Evolutionary conservation across 805 yeast species (phyloP), one percentile per base, ranked within the genome.

Genomic region (Jamesozyma hellenica): DNA sequence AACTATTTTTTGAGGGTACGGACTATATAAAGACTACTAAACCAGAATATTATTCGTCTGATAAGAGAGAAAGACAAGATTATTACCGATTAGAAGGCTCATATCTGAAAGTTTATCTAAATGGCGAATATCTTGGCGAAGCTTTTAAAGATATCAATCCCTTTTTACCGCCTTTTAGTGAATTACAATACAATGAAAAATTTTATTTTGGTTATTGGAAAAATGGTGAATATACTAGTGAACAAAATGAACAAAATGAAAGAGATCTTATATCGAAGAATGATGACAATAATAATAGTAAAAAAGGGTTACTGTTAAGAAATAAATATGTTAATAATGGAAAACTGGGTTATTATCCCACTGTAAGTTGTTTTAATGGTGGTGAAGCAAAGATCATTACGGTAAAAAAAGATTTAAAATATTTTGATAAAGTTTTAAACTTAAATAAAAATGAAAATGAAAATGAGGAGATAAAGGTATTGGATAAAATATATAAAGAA

Each of bases 281-380:
- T 14, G 6, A 5, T n/a, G 25, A 13, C 4, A 16, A 26, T 23
- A 15, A 16, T 17, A 23, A 11, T 7, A 34, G 26, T 18, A 28
- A 29, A 17, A 49, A 48, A 27, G 54, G 56, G 1, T 28, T 41
- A 3, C 33, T 60, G 4, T 39, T 60, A 25, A 49, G 58, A 32
- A 61, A 60, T 41, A 59, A 65, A 61, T 46, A 64, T 52, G 74
- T 51, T 12, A 94, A 92, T 56, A 96, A 92, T 55, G 95, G 95
- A 0, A 65, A 75, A 32, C 62, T 86, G 40, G 98, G 97, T 0
- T 92, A 92, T 56, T 92, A 79, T 61, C 97, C 98, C 1, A 84
- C 87, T 65, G 69, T 85, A 27, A 82, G 95, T 40, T 82, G 82
- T 19, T 92, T 75, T 55, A 76, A 75, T 47, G 81, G 81, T 2